Percentiles rank a stretch among this genome's conserved stretches.
Evolutionary conservation across 1,139 yeast species (phyloP).

Genomic region (Saccharomycopsis hybrid): DNA sequence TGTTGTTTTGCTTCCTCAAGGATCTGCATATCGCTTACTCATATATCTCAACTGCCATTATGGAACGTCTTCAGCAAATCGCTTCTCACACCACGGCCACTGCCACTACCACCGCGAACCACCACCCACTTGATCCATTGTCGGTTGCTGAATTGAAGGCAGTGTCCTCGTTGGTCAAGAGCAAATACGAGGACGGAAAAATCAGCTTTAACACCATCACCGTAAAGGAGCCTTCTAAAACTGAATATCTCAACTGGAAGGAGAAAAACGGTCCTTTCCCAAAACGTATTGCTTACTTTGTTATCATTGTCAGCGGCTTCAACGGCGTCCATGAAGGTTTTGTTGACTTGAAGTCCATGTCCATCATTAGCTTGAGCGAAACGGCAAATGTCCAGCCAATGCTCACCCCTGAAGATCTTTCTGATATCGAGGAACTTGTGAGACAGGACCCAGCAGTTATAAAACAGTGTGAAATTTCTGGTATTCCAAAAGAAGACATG

Average conservation of each 20-base stretch:
- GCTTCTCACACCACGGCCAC: conserved; percentile 52
- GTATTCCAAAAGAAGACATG: conserved; percentile 61
- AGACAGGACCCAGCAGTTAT: conserved; percentile 65
- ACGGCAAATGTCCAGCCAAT: conserved; percentile 66
- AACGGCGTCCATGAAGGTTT: conserved; percentile 65
- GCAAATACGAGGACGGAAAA: conserved; percentile 39
- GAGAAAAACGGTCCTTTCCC: conserved; percentile 56
- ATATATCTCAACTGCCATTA: too few relatives aligned
- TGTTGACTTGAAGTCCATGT: conserved; percentile 47
- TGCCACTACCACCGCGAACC: conserved; percentile 42
- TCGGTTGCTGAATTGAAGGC: conserved; percentile 49
- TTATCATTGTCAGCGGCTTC: conserved; percentile 52
- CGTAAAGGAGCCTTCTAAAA: conserved; percentile 63
- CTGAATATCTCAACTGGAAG: conserved; percentile 57
- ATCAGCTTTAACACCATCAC: conserved; percentile 64
- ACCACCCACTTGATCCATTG: conserved; percentile 75
- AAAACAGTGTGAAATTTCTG: conserved; percentile 65
- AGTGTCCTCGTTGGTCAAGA: conserved; percentile 39
- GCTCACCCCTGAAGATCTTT: conserved; percentile 63
- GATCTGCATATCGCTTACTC: too few relatives aligned
- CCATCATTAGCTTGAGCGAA: conserved; percentile 41
- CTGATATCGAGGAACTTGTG: conserved; percentile 54
- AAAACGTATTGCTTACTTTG: conserved; percentile 61
- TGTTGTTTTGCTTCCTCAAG: too few relatives aligned
- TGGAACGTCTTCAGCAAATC: conserved; percentile 66